Evolutionary conservation across 1,139 yeast genomes (phyloP), one percentile per base, ranked within the genome.

Genomic region (Pichia sp.): DNA sequence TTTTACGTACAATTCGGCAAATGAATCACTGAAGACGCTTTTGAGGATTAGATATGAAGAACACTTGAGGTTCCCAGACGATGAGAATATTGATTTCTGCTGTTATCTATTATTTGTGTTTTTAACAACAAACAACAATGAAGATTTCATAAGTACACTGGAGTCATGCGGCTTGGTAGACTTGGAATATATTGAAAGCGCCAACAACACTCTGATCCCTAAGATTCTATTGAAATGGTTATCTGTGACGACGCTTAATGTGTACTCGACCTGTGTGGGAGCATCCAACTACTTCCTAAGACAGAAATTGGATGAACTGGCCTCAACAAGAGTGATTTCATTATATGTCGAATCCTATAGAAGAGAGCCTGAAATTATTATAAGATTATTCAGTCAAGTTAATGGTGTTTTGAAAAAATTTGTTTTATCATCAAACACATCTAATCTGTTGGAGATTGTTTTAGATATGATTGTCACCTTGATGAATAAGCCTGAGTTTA

Each of bases 101-200:
- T 55, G 73, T 55, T 83, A 77, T 55, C 61, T 84, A 49, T 70
- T 78, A 41, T 71, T 83, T 54, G 60, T 82, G 11, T 84, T 69
- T 59, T 55, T 75, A 9, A 65, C 83, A 31, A 65, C 76, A 38
- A 61, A 73, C 26, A 70, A 75, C 11, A 75, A 73, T 33, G 58
- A 64, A 2, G 78, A 77, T 23, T 71, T 83, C 49, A 60, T 61
- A 6, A 67, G 66, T 33, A 64, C 68, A 36, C 53, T 81, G 46
- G 64, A 67, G 44, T 73, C 73, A 9, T 69, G 77, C 38, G 79
- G 73, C 1, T 61, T 76, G 38, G 60, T 59, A 1, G 68, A 67
- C 34, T 63, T 59, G 4, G 68, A 62, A 9, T 56, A 61, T 44
- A 44, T 58, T 26, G 50, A 62, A 10, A 64, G 64, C 31, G 65